These are phyloP conservation scores for Botrytis fabae DNA, from an alignment of 2,329 filamentous ascomycete species.

Conservation along the genomic window DNA sequence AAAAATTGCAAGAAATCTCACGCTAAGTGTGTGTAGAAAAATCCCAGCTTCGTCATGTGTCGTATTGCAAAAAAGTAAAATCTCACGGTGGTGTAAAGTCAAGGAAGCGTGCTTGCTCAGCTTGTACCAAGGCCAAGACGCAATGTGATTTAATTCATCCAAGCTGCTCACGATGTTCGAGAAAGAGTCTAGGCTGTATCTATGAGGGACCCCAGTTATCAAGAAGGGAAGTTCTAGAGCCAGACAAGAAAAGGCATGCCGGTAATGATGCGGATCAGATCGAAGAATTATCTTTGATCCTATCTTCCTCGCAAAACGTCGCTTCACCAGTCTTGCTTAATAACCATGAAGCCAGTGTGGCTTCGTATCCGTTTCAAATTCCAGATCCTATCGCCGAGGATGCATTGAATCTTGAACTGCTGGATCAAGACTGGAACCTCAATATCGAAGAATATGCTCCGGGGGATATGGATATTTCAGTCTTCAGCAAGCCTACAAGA, in stretches of 20 bases:
- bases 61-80: slow-evolving; percentile 29
- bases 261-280: not conserved
- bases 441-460: not conserved
- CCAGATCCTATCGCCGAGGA: too few species aligned
- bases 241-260: too few species aligned
- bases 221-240: not conserved
- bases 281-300: not conserved
- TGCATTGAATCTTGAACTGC: not conserved
- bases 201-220: slow-evolving; percentile 10
- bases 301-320: not conserved
- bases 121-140: slow-evolving; percentile 30
- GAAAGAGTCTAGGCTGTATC: slow-evolving; percentile 24
- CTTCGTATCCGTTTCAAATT: not conserved
- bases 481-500: not conserved
- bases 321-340: not conserved
- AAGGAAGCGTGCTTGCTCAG: slow-evolving; percentile 29
- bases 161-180: slow-evolving; percentile 28
- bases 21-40: slow-evolving; percentile 22
- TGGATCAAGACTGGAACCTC: not conserved
- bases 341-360: not conserved
- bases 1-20: not conserved
- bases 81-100: slow-evolving; percentile 16
- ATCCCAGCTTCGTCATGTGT: slow-evolving; percentile 28
- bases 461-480: not conserved
- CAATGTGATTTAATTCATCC: slow-evolving; percentile 27